A percentile compares a stretch with the other conserved stretches of the same genome.
These are phyloP conservation scores for Lodderomyces theae DNA, from an alignment of 1,139 yeast genomes.

Conservation along the genomic window DNA sequence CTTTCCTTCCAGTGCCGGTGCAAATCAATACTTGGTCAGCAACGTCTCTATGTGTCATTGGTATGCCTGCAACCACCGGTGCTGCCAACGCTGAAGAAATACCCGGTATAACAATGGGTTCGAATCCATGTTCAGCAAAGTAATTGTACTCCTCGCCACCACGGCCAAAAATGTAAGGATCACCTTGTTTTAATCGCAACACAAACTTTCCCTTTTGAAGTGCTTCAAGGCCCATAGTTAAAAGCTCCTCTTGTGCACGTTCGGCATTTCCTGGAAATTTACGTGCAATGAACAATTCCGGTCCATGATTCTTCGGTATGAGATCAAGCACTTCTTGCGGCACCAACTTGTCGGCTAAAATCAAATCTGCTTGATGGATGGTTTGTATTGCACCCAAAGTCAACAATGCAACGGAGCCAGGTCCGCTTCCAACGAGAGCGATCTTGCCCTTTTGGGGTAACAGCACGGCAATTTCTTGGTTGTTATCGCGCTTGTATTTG, in stretches of 20 bases:
- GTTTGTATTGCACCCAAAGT: slow-evolving; percentile 85
- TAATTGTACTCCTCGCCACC: slow-evolving; percentile 89
- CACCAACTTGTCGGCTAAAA: slow-evolving; percentile 88
- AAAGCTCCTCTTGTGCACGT: slow-evolving; percentile 81
- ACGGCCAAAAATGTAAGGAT: slow-evolving; percentile 94
- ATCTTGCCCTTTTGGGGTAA: slow-evolving; percentile 47
- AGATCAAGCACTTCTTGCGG: slow-evolving; percentile 83
- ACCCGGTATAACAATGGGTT: slow-evolving; percentile 80
- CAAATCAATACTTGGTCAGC: slow-evolving; percentile 91
- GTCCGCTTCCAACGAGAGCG: slow-evolving; percentile 89
- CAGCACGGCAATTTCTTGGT: slow-evolving; percentile 1
- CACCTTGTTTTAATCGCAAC: slow-evolving; percentile 92
- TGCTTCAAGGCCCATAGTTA: slow-evolving; percentile 65
- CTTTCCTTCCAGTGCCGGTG: slow-evolving; percentile 93
- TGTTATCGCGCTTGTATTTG: slow-evolving; percentile 7
- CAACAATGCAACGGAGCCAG: slow-evolving; percentile 80
- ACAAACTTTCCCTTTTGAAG: slow-evolving; percentile 68
- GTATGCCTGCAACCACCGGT: slow-evolving; percentile 79
- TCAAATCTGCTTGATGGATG: slow-evolving; percentile 76
- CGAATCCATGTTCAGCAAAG: slow-evolving; percentile 64
- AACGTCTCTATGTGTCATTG: slow-evolving; percentile 89
- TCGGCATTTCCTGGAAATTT: slow-evolving; percentile 98
- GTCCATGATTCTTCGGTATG: slow-evolving; percentile 59
- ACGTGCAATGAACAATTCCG: slow-evolving; percentile 80
- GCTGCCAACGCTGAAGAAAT: slow-evolving; percentile 89